A percentile compares a stretch with the other conserved stretches of the same genome.
Evolutionary conservation across 1,139 yeast genomes (phyloP).

Genomic region (Candida tropicalis): DNA sequence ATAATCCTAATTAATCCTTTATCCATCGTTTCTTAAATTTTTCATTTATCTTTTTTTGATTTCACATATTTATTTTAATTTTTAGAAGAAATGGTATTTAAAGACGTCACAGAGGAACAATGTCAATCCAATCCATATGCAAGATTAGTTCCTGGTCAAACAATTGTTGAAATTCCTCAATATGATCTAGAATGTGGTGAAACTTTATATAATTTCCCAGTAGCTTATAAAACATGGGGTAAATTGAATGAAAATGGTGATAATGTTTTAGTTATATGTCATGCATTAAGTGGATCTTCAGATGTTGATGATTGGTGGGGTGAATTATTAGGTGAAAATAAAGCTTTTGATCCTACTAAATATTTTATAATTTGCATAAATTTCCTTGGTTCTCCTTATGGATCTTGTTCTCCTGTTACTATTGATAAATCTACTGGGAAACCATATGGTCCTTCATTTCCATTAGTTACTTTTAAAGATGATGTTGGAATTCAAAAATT

Average conservation of each 20-base stretch:
- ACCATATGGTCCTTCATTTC: conserved; percentile 92
- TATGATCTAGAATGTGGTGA: conserved; percentile 84
- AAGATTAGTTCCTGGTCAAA: conserved; percentile 75
- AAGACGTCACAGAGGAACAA: conserved; percentile 51
- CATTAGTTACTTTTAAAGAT: conserved; percentile 87
- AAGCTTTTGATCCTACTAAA: conserved; percentile 88
- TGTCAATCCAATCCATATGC: conserved; percentile 64
- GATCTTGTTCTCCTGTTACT: conserved; percentile 90
- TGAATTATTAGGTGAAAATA: conserved; percentile 80
- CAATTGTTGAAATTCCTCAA: conserved; percentile 77
- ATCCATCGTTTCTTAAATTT: background rate
- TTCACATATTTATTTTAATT: background rate
- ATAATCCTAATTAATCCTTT: no score
- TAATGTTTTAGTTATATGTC: conserved; percentile 86
- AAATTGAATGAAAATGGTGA: conserved; percentile 62
- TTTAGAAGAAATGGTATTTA: conserved; percentile 20
- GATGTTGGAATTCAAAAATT: conserved; percentile 81
- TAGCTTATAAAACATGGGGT: conserved; percentile 95
- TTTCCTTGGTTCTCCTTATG: conserved; percentile 94
- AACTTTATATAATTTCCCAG: conserved; percentile 70
- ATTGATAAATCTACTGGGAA: conserved; percentile 70
- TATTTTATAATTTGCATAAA: conserved; percentile 87
- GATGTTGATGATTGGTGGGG: conserved; percentile 99
- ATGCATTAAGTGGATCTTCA: conserved; percentile 93
- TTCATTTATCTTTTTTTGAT: background rate